Evolutionary conservation across 495 filamentous ascomycete species (phyloP).

Genomic region (Penicillium malachiteum): DNA sequence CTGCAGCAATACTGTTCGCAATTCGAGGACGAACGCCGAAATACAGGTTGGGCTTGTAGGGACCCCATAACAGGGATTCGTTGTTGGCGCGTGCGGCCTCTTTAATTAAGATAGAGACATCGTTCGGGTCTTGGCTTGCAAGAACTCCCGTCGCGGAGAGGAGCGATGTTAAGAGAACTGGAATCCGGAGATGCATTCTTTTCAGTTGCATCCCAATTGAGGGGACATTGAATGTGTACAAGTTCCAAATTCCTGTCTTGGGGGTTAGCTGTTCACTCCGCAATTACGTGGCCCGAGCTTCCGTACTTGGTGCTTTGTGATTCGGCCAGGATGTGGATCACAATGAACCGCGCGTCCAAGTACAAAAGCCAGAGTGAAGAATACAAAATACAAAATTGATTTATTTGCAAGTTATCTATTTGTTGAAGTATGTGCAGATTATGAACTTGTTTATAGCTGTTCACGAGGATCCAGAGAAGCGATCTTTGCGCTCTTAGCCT

Average conservation of each 20-base stretch:
- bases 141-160: constrained; percentile 32
- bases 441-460: constrained; percentile 32
- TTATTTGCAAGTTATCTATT: too few species aligned
- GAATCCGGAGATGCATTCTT: constrained; percentile 34
- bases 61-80: constrained; percentile 90
- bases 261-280: constrained; percentile 29
- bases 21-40: constrained; percentile 90
- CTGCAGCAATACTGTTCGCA: constrained; percentile 78
- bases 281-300: constrained; percentile 45
- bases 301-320: neutral
- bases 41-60: constrained; percentile 93
- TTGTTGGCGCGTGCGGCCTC: constrained; percentile 62
- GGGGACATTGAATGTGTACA: constrained; percentile 14
- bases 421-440: neutral
- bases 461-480: constrained; percentile 66
- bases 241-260: neutral
- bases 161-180: constrained; percentile 30
- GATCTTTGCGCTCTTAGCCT: constrained; percentile 72
- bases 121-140: constrained; percentile 31
- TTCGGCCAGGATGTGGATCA: neutral
- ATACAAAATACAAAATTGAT: neutral
- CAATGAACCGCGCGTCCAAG: neutral
- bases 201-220: constrained; percentile 26
- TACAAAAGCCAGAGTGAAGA: neutral
- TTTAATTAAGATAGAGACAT: constrained; percentile 41